Evolutionary conservation across 2,329 filamentous ascomycete genomes (phyloP).

Genomic region (Talaromyces sp.): DNA sequence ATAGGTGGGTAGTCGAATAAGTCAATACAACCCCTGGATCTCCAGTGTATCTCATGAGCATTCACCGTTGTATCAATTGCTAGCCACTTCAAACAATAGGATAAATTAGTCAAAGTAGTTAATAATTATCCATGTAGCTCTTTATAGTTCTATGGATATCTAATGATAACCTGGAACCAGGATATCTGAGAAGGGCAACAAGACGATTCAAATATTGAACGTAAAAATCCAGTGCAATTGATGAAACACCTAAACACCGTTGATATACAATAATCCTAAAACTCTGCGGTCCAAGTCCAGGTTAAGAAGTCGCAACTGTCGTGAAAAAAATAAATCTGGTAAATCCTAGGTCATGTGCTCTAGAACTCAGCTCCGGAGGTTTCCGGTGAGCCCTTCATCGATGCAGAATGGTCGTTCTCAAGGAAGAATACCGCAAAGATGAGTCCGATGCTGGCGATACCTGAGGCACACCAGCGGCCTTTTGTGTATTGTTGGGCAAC

Average conservation of each 20-base stretch:
- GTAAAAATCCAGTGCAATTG: neutral
- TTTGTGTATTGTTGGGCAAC: neutral
- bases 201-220: neutral
- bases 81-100: neutral
- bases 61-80: neutral
- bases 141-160: neutral
- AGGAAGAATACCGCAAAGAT: neutral
- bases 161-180: neutral
- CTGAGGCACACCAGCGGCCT: neutral
- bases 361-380: neutral
- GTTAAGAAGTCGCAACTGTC: neutral
- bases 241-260: neutral
- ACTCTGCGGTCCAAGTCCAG: neutral
- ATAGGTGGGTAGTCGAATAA: neutral
- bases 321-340: neutral
- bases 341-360: neutral
- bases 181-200: neutral
- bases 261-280: neutral
- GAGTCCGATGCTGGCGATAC: neutral
- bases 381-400: neutral
- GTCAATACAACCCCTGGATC: too few relatives aligned
- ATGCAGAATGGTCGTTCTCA: neutral
- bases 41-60: too few relatives aligned
- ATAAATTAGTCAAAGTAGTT: neutral
- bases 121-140: neutral